Base-by-base conservation (phyloP, 345 rosid genomes). In the Gossypium longicalyx region DNA sequence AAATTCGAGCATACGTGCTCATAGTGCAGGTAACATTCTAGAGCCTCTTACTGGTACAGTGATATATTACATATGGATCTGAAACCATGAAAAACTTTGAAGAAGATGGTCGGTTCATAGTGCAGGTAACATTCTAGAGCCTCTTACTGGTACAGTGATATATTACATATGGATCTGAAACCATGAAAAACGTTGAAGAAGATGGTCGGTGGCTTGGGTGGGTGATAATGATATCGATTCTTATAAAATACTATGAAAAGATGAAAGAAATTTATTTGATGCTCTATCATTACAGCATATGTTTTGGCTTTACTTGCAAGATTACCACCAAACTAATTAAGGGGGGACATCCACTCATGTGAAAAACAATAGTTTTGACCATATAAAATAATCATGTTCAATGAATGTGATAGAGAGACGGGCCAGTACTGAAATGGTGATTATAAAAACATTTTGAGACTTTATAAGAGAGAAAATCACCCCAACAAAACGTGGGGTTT, bases 271-370 rank as follows among this genome's bases (percentile, higher is more conserved):
- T 44, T 23, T 56, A 49, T 44, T 47, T 66, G 51, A 45, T 2
- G 61, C 9, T 29, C 62, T 25, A 65, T 66, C 48, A 70, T 81
- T 53, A 68, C 64, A 77, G 74, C 71, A 65, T 74, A 19, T 44
- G 62, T 49, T 65, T 80, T 60, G 77, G 80, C 29, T 52, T 23
- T 59, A 70, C 45, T 63, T 66, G 71, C 69, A 72, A 67, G 72
- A 77, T 71, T 67, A 81, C 57, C 70, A 41, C n/a, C 80, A 62
- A 82, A 78, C 67, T 64, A 80, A 58, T 54, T 54, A 53, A 51
- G 71, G 17, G 34, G 79, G 68, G 82, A 59, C 73, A 79, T 74
- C 75, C 76, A 59, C 69, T 57, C 73, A 77, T 73, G 71, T 73
- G 74, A 81, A 54, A 58, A 75, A 67, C 56, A 19, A 54, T 8